Evolutionary conservation across 345 rosid genomes (phyloP).

Genomic region (Stellera chamaejasme): DNA sequence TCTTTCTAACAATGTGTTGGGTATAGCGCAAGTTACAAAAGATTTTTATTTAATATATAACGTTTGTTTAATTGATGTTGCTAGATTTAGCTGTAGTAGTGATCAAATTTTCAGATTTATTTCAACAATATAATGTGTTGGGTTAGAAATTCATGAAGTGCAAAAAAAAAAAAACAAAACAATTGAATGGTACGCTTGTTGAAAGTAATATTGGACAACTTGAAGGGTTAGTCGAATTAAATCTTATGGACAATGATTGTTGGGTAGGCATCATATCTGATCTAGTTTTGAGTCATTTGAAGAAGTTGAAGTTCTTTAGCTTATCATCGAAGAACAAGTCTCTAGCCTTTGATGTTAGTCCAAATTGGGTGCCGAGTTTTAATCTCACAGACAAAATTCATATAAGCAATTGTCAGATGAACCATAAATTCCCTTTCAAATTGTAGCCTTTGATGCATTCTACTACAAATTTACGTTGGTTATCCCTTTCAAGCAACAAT

Average conservation of each 20-base stretch:
- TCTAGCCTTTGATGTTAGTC: slow-evolving; percentile 11
- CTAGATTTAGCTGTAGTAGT: no score
- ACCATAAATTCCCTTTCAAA: slow-evolving; percentile 14
- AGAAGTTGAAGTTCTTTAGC: slow-evolving; percentile 3
- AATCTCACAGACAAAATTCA: slow-evolving; percentile 4
- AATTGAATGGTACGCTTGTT: slow-evolving; percentile 23
- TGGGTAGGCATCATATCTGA: slow-evolving; percentile 22
- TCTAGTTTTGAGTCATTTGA: slow-evolving; percentile 9
- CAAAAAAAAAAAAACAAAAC: no score
- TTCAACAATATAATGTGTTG: no score
- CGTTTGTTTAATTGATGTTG: no score
- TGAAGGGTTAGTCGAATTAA: slow-evolving; percentile 6
- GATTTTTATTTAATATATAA: no score
- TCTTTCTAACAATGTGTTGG: no score
- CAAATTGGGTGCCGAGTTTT: slow-evolving; percentile 20
- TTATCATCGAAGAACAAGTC: slow-evolving; percentile 8
- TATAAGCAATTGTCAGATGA: slow-evolving; percentile 11
- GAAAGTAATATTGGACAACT: slow-evolving; percentile 1
- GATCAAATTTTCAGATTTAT: no score
- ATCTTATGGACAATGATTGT: slow-evolving; percentile 13
- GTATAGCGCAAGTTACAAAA: no score
- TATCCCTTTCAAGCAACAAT: no score
- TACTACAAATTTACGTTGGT: neutral
- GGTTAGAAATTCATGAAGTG: no score
- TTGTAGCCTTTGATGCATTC: no score